Evolutionary conservation across 1,284 basidiomycete genomes (phyloP), one percentile per base, ranked within the genome.

Genomic region (Moesziomyces aphidis): DNA sequence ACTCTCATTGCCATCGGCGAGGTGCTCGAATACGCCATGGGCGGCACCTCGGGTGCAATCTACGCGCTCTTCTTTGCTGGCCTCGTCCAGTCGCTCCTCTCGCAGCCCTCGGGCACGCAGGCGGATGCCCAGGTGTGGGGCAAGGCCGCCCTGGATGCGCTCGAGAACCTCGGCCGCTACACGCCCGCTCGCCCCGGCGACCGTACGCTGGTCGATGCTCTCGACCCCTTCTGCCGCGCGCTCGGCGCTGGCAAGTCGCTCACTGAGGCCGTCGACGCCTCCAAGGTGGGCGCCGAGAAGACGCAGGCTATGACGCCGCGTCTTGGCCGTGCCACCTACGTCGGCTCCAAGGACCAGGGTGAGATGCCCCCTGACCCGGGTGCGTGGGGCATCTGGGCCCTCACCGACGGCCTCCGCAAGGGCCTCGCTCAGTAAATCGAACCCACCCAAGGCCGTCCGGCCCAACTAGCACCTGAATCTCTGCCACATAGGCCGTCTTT

Each of bases 151-250:
- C 55, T 68, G 5, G 61, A 68, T 19, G 83, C 83, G 13, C 76
- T 84, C 43, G 67, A 82, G 67, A 80, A 76, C 55, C 72, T 85
- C 45, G 72, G 76, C 42, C 83, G 82, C 50, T 87, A 89, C 81
- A 89, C 89, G 1, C 88, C 88, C 0, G 88, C 89, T 7, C 85
- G 87, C 61, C 86, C 86, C 6, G 89, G 89, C 1, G 88, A 89
- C 78, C 86, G 89, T 11, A 90, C 88, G 0, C 77, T 89, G 45
- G 86, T 90, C 22, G 89, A 90, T 55, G 86, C 89, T 0, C 85
- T 90, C 2, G 64, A 77, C 19, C 88, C 89, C 10, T 88, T 90
- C 69, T 88, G 87, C 71, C 73, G 73, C 19, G 74, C 83, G 3
- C 79, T 89, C 8, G 78, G 74, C 5, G 61, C 53, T 3, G 85